Conservation (phyloP, 495 filamentous ascomycete species). For the Annulohypoxylon maeteangense region DNA sequence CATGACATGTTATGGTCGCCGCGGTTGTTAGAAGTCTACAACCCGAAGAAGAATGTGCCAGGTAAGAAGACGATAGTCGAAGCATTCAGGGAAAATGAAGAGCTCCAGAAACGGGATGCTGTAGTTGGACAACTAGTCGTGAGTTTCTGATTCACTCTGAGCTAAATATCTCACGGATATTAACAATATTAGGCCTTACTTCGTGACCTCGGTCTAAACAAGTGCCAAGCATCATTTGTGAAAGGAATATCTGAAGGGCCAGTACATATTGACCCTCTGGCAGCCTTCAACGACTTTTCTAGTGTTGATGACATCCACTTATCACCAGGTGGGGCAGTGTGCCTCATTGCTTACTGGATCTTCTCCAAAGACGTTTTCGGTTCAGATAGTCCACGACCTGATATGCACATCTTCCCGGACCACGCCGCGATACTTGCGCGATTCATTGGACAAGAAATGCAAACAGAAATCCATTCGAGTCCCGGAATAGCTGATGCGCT, state of each 20-base stretch:
- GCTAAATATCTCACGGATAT: background rate
- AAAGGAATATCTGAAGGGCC: constrained; percentile 46
- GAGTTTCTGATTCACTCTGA: constrained; percentile 45
- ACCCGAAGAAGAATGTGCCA: constrained; percentile 69
- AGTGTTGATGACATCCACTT: constrained; percentile 73
- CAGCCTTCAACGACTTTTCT: constrained; percentile 55
- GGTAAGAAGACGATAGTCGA: constrained; percentile 67
- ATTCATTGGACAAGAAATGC: constrained; percentile 65
- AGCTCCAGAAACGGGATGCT: constrained; percentile 70
- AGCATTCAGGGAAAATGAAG: constrained; percentile 69
- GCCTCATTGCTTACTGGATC: constrained; percentile 68
- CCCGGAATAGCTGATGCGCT: constrained; percentile 59
- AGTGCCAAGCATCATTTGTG: constrained; percentile 47
- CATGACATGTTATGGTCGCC: constrained; percentile 77
- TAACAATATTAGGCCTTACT: constrained; percentile 69
- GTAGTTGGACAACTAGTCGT: constrained; percentile 82
- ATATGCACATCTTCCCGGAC: constrained; percentile 71
- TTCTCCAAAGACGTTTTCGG: constrained; percentile 65
- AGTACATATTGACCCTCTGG: constrained; percentile 49
- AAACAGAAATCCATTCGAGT: constrained; percentile 48
- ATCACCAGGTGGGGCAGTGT: constrained; percentile 74
- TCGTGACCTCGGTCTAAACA: constrained; percentile 69
- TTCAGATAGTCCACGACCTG: constrained; percentile 54
- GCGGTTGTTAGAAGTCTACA: constrained; percentile 76
- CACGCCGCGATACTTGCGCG: constrained; percentile 67